Base-by-base conservation (phyloP, 768 basidiomycete genomes). In the Coprinellus micaceus region DNA sequence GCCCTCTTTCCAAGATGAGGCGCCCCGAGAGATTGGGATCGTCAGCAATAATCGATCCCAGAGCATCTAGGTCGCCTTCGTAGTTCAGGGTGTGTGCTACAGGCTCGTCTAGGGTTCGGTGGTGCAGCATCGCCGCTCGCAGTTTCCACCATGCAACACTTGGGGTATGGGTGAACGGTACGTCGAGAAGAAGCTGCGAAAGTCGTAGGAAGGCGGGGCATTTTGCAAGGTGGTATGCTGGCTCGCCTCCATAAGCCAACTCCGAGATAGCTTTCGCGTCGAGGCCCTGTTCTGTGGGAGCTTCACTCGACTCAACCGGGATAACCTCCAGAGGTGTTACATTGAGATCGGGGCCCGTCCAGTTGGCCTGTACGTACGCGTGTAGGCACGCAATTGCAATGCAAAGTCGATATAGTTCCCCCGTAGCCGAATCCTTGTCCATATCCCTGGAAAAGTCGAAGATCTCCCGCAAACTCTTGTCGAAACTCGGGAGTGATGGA, bases 321-420 rank as follows among this genome's bases (percentile, higher is more conserved):
- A 80, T 60, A 37, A 79, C 60, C 53, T 81, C 76, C 47, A 77
- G 61, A 24, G 81, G 74, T 59, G 71, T 69, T 59, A 94, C 68
- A 57, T 84, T 74, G 41, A 97, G 79, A 63, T 89, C 81, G 2
- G 97, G 97, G 4, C 97, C 97, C 0, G 95, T 98, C 94, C 94
- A 99, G 71, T 99, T 99, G 26, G 77, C 79, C 68, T 99, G 97
- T 4, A 94, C 77, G 73, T 95, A 99, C 0, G 91, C 84, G 60
- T 97, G 93, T 22, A 98, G 76, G 59, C 87, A 88, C 5, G 93
- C 85, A 10, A 96, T 78, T 0, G 84, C 92, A 10, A 93, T 60
- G 11, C 82, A 69, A 37, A 98, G 74, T 28, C 78, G 79, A 36
- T 78, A 58, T 21, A 87, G 63, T 67, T 89, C 89, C 37, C 70